Evolutionary conservation across 129 eudicot genomes (phyloP).

Genomic region (Centella asiatica): DNA sequence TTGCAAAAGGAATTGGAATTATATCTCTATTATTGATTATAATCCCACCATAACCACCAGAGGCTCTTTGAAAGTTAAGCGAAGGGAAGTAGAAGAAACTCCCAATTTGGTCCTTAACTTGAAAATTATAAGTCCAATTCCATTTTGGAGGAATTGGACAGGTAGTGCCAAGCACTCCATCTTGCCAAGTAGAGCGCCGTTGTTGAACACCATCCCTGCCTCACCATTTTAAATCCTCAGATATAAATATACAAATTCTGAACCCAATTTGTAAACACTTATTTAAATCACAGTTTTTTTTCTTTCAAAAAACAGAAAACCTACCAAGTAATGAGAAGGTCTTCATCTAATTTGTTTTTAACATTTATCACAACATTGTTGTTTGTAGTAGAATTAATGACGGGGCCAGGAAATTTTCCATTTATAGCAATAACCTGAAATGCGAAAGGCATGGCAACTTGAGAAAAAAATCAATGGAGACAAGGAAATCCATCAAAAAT

Average conservation of each 20-base stretch:
- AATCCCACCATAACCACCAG: constrained; percentile 81
- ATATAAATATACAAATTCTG: neutral
- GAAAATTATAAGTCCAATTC: constrained; percentile 92
- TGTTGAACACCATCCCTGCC: constrained; percentile 85
- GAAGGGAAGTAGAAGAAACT: constrained; percentile 97
- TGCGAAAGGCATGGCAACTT: constrained; percentile 21
- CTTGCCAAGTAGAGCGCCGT: constrained; percentile 77
- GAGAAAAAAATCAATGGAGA: neutral
- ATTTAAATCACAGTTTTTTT: too few species aligned
- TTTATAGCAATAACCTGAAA: constrained; percentile 87
- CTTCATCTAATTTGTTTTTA: constrained; percentile 76
- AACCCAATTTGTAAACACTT: neutral
- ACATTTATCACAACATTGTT: constrained; percentile 81
- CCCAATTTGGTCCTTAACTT: constrained; percentile 94
- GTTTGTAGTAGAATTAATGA: constrained; percentile 78
- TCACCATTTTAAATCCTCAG: constrained; percentile 18
- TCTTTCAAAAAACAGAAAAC: constrained; percentile 7
- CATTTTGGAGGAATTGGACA: constrained; percentile 97
- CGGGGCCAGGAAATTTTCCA: constrained; percentile 85
- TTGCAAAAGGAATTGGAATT: constrained; percentile 70
- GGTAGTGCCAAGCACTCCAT: constrained; percentile 84
- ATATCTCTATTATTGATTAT: constrained; percentile 51
- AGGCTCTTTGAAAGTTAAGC: constrained; percentile 69
- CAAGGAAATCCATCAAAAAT: neutral
- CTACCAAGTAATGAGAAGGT: constrained; percentile 76